Evolutionary conservation across 1,139 yeast species (phyloP).

Genomic region (Nadsonia commutata): DNA sequence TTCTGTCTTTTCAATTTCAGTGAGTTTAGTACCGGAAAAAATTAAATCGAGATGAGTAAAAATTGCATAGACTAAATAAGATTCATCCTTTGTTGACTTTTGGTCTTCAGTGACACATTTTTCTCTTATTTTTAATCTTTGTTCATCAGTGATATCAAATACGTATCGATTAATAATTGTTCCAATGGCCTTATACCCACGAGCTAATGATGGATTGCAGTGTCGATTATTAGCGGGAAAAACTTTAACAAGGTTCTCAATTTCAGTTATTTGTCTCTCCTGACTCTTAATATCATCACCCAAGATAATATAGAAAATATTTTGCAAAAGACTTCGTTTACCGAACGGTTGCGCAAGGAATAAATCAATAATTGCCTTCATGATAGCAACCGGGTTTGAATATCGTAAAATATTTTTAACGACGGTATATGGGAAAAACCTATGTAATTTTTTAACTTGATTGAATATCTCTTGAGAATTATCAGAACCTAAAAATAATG

Average conservation of each 20-base stretch:
- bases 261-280: conserved; percentile 36
- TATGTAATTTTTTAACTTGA: conserved; percentile 55
- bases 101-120: neutral
- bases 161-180: neutral
- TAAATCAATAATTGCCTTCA: conserved; percentile 62
- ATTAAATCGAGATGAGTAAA: neutral
- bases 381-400: conserved; percentile 75
- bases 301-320: conserved; percentile 56
- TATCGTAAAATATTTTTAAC: conserved; percentile 61
- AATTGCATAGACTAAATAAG: neutral
- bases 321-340: conserved; percentile 51
- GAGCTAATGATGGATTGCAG: neutral
- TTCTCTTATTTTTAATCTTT: neutral
- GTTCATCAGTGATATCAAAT: neutral
- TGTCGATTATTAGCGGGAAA: neutral
- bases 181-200: neutral
- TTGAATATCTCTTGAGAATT: conserved; percentile 58
- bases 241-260: conserved; percentile 22
- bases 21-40: neutral
- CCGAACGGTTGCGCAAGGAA: conserved; percentile 70
- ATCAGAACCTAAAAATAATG: conserved; percentile 65
- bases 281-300: conserved; percentile 67
- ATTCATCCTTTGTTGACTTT: neutral
- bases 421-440: conserved; percentile 59
- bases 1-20: neutral